phyloP scores from a whole-genome alignment of 352 stramenopile species.

The Phytopythium vexans region DNA sequence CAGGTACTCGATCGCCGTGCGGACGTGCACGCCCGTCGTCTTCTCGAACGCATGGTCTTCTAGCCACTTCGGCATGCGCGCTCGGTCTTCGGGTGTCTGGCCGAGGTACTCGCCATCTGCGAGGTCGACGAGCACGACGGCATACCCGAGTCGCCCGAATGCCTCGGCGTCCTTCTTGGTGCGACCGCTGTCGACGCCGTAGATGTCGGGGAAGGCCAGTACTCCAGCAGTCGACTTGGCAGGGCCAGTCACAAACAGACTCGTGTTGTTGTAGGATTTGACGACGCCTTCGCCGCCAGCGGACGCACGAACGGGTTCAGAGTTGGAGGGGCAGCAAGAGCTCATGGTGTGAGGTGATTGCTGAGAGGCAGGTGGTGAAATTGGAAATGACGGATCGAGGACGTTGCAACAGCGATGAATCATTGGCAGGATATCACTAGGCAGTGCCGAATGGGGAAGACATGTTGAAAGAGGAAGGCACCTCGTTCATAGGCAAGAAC shows the following conservation, averaged over 20 bases:
- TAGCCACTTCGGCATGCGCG: slow-evolving; percentile 10
- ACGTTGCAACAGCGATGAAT: no score
- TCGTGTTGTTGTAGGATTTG: background rate
- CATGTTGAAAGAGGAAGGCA: no score
- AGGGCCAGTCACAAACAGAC: slow-evolving; percentile 23
- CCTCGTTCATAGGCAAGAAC: no score
- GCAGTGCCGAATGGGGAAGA: no score
- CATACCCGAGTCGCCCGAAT: slow-evolving; percentile 20
- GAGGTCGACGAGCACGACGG: slow-evolving; percentile 25
- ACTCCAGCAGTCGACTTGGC: slow-evolving; percentile 15
- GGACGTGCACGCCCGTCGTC: no score
- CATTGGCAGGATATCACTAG: no score
- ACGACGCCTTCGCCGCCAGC: background rate
- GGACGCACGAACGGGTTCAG: background rate
- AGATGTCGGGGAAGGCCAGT: slow-evolving; percentile 28
- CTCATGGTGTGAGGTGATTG: no score
- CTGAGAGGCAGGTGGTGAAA: no score
- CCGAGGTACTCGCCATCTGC: slow-evolving; percentile 17
- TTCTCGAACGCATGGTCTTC: slow-evolving; percentile 21
- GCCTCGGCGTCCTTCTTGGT: slow-evolving; percentile 28
- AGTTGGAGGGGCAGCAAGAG: no score
- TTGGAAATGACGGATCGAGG: no score
- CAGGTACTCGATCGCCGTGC: slow-evolving; percentile 16
- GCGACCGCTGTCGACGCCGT: slow-evolving; percentile 24
- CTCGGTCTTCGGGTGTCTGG: slow-evolving; percentile 6